Conservation (phyloP, 805 yeast species). For the Metschnikowia noctiluminum region DNA sequence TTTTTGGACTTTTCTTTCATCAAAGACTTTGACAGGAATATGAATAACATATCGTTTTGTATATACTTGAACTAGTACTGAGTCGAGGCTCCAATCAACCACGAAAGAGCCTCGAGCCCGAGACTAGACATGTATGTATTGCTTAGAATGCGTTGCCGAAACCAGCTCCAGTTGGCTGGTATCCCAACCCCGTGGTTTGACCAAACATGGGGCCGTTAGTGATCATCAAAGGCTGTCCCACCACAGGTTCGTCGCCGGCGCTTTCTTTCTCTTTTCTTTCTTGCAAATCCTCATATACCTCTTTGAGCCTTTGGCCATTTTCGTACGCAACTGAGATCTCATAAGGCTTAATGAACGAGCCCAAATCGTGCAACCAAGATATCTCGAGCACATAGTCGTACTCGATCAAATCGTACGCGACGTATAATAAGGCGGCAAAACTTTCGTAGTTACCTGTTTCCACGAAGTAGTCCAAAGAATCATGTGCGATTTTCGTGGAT, state of each 20-base stretch:
- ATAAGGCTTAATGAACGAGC: conserved; percentile 87
- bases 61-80: background rate
- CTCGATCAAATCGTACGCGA: conserved; percentile 75
- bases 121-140: background rate
- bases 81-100: conserved; percentile 12
- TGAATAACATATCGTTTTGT: background rate
- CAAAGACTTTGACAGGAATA: too few relatives aligned
- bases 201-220: conserved; percentile 64
- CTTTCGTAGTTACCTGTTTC: conserved; percentile 97
- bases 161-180: conserved; percentile 70
- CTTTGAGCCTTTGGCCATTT: conserved; percentile 62
- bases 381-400: conserved; percentile 85
- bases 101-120: conserved; percentile 8
- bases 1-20: too few relatives aligned
- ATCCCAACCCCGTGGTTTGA: conserved; percentile 49
- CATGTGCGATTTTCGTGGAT: conserved; percentile 80
- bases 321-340: conserved; percentile 81
- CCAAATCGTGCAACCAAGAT: conserved; percentile 84
- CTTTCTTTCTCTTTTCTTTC: conserved; percentile 61
- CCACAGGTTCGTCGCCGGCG: conserved; percentile 45
- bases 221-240: conserved; percentile 72
- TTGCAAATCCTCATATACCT: conserved; percentile 66
- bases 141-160: conserved; percentile 52
- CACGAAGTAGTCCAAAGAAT: conserved; percentile 83
- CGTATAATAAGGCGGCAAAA: conserved; percentile 82